A percentile compares a stretch with the other conserved stretches of the same genome.
phyloP scores from a whole-genome alignment of 2,329 filamentous ascomycete species.

The Venturia nashicola region DNA sequence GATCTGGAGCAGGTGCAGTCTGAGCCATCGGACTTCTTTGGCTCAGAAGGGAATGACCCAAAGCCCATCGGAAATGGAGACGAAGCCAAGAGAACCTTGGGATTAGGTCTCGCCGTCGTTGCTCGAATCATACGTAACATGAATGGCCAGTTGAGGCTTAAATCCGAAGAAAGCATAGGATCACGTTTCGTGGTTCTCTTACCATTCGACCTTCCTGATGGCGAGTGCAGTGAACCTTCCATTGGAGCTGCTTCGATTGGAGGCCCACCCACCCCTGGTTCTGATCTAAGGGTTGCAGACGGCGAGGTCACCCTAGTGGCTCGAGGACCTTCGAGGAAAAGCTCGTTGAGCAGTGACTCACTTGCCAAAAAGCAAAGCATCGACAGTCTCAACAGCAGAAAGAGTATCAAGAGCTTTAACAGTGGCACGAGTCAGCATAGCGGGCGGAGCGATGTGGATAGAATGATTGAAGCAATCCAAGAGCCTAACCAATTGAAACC shows the following conservation, averaged over 20 bases:
- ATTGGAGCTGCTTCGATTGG: slow-evolving; percentile 8
- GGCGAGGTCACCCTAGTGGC: slow-evolving; percentile 54
- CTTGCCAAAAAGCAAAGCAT: slow-evolving; percentile 20
- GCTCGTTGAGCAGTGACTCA: neutral
- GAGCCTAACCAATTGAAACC: slow-evolving; percentile 34
- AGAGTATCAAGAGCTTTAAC: slow-evolving; percentile 25
- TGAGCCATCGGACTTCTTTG: slow-evolving; percentile 34
- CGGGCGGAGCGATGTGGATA: slow-evolving; percentile 51
- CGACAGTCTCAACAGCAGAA: slow-evolving; percentile 12
- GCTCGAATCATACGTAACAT: slow-evolving; percentile 78
- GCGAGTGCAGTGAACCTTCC: slow-evolving; percentile 14
- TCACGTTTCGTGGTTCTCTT: slow-evolving; percentile 73
- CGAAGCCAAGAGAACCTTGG: slow-evolving; percentile 41
- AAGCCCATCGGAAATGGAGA: slow-evolving; percentile 18
- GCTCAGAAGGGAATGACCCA: slow-evolving; percentile 15
- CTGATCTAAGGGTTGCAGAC: slow-evolving; percentile 13
- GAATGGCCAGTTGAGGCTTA: slow-evolving; percentile 75
- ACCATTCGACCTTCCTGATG: slow-evolving; percentile 55
- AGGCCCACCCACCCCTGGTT: slow-evolving; percentile 11
- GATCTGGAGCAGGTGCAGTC: slow-evolving; percentile 54
- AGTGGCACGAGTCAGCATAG: slow-evolving; percentile 28
- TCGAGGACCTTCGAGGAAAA: slow-evolving; percentile 20
- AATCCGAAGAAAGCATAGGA: slow-evolving; percentile 71
- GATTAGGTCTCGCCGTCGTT: slow-evolving; percentile 79
- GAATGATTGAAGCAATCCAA: slow-evolving; percentile 60